Evolutionary conservation across 345 rosid species (phyloP).

Genomic region (Eucalyptus fibrosa): DNA sequence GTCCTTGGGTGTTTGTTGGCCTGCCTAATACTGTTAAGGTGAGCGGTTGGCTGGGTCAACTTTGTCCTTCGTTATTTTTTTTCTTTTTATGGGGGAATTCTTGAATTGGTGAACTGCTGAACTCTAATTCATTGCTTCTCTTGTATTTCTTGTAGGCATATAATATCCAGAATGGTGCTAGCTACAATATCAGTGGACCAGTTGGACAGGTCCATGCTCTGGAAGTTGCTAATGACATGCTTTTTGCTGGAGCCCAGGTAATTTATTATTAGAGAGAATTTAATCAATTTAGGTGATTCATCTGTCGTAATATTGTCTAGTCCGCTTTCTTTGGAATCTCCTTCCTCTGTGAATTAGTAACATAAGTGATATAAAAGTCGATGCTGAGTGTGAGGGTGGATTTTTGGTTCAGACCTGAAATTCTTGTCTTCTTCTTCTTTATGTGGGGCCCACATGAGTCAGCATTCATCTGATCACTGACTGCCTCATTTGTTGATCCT

Average conservation of each 20-base stretch:
- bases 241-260: slow-evolving; percentile 56
- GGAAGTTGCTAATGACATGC: slow-evolving; percentile 18
- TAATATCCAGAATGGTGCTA: slow-evolving; percentile 21
- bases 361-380: neutral
- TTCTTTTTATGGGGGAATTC: neutral
- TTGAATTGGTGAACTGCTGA: neutral
- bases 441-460: neutral
- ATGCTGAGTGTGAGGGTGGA: neutral
- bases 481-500: neutral
- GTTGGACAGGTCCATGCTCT: slow-evolving; percentile 38
- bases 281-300: neutral
- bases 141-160: slow-evolving; percentile 24
- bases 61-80: neutral
- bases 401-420: neutral
- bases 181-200: slow-evolving; percentile 17
- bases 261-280: neutral
- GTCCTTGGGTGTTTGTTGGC: slow-evolving; percentile 53
- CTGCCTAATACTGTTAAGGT: slow-evolving; percentile 42
- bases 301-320: neutral
- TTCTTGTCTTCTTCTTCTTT: neutral
- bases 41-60: too few species aligned
- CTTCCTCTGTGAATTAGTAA: neutral
- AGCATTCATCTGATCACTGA: neutral
- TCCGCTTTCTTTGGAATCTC: neutral
- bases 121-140: neutral